phyloP scores from a whole-genome alignment of 1,284 basidiomycete genomes.

The Apiotrichum mycotoxinovorans region DNA sequence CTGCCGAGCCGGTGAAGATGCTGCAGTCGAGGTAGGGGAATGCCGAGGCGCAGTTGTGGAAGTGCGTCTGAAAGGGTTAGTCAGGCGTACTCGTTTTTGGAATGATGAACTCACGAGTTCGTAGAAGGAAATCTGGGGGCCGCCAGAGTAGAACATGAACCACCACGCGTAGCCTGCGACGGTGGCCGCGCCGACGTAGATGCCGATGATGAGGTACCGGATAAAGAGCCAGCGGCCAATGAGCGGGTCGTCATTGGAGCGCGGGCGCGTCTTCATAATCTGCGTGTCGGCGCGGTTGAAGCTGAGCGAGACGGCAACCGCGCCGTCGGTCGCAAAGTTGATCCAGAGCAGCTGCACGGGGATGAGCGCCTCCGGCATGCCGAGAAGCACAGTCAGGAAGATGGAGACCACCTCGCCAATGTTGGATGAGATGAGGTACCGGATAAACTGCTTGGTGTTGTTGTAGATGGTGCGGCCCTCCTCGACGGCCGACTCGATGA shows the following conservation, averaged over 20 bases:
- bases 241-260: constrained; percentile 82
- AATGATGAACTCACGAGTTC: constrained; percentile 83
- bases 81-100: constrained; percentile 1
- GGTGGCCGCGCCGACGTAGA: constrained; percentile 90
- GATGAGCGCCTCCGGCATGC: constrained; percentile 97
- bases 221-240: constrained; percentile 92
- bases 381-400: constrained; percentile 92
- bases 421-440: constrained; percentile 77
- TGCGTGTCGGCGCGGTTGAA: constrained; percentile 96
- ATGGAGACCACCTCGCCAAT: constrained; percentile 98
- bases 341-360: constrained; percentile 98
- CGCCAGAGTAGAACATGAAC: constrained; percentile 86
- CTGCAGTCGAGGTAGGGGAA: constrained; percentile 89
- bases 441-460: constrained; percentile 89
- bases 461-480: constrained; percentile 97
- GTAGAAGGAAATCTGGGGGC: constrained; percentile 88
- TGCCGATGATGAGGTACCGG: constrained; percentile 88
- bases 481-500: constrained; percentile 92
- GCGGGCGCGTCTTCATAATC: constrained; percentile 90
- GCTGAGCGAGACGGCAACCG: constrained; percentile 95
- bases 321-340: constrained; percentile 62
- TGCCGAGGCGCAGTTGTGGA: constrained; percentile 76
- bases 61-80: constrained; percentile 66
- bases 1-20: constrained; percentile 85
- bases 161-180: constrained; percentile 98